These are phyloP conservation scores for Miamiensis avidus DNA, from an alignment of 169 alveolate genomes.

Conservation along the genomic window DNA sequence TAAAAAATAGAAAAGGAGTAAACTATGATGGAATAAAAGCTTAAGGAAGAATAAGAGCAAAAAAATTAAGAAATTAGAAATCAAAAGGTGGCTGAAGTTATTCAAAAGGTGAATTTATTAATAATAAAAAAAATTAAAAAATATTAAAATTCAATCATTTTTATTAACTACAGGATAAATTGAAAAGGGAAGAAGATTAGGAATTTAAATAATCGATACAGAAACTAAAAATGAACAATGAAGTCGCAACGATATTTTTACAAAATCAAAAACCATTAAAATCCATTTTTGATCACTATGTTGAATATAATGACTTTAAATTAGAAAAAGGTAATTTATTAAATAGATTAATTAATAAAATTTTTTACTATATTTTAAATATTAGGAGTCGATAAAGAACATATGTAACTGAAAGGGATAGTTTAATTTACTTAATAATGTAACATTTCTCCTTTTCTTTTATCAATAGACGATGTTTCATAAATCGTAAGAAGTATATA, in stretches of 20 bases:
- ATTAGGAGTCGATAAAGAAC: background rate
- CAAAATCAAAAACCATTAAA: background rate
- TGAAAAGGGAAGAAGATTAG: background rate
- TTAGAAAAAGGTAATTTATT: background rate
- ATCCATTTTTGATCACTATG: background rate
- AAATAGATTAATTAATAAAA: no score
- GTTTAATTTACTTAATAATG: background rate
- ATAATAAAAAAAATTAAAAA: no score
- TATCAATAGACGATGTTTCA: background rate
- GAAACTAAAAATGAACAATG: background rate
- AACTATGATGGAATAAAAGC: background rate
- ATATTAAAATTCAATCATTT: no score
- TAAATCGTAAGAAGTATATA: no score
- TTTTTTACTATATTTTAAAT: no score
- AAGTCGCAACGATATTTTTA: no score
- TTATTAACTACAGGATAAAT: background rate
- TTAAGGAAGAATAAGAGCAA: background rate
- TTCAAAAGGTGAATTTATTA: background rate
- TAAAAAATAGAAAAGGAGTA: background rate
- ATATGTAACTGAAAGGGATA: background rate
- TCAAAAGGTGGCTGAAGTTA: background rate
- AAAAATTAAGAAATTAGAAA: slow-evolving; percentile 13
- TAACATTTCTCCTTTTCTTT: background rate
- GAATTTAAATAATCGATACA: background rate
- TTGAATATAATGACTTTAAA: background rate